Conservation (phyloP, 2,329 filamentous ascomycete species). For the Macroventuria anomochaeta region DNA sequence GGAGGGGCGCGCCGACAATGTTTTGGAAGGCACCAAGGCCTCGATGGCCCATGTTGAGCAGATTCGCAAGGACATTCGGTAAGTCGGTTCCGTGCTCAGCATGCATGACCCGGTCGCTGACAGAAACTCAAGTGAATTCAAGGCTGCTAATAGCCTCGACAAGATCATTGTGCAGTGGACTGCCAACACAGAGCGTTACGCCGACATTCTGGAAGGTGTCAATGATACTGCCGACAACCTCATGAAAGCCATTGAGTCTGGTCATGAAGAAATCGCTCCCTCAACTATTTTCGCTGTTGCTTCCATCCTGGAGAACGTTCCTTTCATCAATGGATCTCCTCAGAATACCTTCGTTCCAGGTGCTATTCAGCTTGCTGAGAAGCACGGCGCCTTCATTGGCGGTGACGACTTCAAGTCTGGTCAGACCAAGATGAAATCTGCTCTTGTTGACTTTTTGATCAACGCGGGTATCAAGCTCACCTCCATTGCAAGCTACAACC, state of each 20-base stretch:
- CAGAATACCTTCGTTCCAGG: slow-evolving; percentile 99
- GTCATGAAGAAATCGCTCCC: slow-evolving; percentile 90
- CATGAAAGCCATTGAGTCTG: slow-evolving; percentile 81
- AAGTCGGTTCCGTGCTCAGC: slow-evolving; percentile 35
- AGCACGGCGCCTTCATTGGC: slow-evolving; percentile 87
- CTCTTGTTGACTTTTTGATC: slow-evolving; percentile 97
- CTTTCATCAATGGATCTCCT: slow-evolving; percentile 99
- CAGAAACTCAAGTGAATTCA: slow-evolving; percentile 71
- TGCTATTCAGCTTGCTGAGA: slow-evolving; percentile 85
- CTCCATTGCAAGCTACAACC: slow-evolving; percentile 98
- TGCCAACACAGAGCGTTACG: slow-evolving; percentile 97
- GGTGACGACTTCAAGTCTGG: slow-evolving; percentile 99
- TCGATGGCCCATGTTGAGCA: slow-evolving; percentile 88
- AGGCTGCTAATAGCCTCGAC: slow-evolving; percentile 81
- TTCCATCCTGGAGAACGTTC: slow-evolving; percentile 84
- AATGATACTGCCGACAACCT: slow-evolving; percentile 98
- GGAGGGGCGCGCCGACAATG: slow-evolving; percentile 92
- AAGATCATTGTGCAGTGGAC: slow-evolving; percentile 99
- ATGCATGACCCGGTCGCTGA: slow-evolving; percentile 8
- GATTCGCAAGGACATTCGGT: slow-evolving; percentile 90
- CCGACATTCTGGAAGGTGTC: slow-evolving; percentile 83
- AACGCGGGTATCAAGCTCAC: slow-evolving; percentile 98
- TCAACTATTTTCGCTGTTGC: slow-evolving; percentile 97
- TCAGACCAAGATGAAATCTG: slow-evolving; percentile 99
- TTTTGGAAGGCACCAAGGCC: slow-evolving; percentile 83